Conservation (phyloP, 371 early-diverging fungal species). For the Syncephalastrum sp. region DNA sequence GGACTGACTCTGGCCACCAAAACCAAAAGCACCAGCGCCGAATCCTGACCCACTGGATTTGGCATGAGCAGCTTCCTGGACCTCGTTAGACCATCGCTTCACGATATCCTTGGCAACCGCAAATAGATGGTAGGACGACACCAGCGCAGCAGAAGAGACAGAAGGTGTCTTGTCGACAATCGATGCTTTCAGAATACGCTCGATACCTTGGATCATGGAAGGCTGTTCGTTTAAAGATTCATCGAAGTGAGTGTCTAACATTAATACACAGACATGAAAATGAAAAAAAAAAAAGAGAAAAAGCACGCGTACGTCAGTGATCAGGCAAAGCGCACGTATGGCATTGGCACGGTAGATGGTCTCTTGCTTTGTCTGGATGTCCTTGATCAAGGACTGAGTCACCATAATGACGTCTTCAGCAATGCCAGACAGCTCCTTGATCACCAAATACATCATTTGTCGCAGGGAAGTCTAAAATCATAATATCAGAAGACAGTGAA, state of each 20-base stretch:
- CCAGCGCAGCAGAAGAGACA: conserved; percentile 91
- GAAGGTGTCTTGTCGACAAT: conserved; percentile 94
- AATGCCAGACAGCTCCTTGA: conserved; percentile 91
- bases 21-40: conserved; percentile 51
- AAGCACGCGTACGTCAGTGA: conserved; percentile 77
- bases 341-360: conserved; percentile 93
- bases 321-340: conserved; percentile 92
- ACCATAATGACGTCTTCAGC: conserved; percentile 98
- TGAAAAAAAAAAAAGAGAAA: too few species aligned
- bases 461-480: conserved; percentile 78
- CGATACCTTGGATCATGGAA: conserved; percentile 93
- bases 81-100: conserved; percentile 88
- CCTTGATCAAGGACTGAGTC: conserved; percentile 93
- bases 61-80: conserved; percentile 82
- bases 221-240: conserved; percentile 44
- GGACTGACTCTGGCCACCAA: conserved; percentile 32
- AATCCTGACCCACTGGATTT: conserved; percentile 61
- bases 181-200: conserved; percentile 95
- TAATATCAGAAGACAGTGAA: neutral
- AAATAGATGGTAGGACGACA: conserved; percentile 89
- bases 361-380: conserved; percentile 92
- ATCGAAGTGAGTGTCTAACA: neutral
- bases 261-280: neutral
- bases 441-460: conserved; percentile 95
- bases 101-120: conserved; percentile 81